Conservation (phyloP, 2,329 filamentous ascomycete genomes). For the Colletotrichum graminicola region DNA sequence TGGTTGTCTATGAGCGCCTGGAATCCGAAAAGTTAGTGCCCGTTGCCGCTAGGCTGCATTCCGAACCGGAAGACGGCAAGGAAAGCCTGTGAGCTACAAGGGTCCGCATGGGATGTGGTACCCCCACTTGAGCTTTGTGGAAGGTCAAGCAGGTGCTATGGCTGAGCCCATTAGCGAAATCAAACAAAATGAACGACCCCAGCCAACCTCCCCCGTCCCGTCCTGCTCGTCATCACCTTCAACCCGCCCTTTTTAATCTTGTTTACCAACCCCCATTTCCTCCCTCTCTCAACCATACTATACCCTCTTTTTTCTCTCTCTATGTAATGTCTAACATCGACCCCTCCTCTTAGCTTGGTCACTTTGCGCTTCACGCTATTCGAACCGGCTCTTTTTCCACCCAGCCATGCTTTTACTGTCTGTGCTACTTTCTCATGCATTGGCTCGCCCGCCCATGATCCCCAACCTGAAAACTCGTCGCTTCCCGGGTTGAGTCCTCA, state of each 20-base stretch:
- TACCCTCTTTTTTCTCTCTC: constrained; percentile 24
- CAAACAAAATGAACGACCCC: constrained; percentile 34
- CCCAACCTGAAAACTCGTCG: constrained; percentile 37
- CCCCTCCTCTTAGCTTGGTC: constrained; percentile 20
- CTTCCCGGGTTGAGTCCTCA: constrained; percentile 42
- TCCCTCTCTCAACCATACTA: constrained; percentile 8
- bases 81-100: constrained; percentile 23
- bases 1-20: constrained; percentile 14
- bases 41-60: constrained; percentile 37
- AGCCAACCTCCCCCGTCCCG: constrained; percentile 34
- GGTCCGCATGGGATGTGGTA: constrained; percentile 17
- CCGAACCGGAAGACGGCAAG: neutral
- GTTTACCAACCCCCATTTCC: constrained; percentile 30
- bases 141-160: neutral
- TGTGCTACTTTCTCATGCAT: constrained; percentile 45
- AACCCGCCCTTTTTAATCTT: constrained; percentile 8
- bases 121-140: constrained; percentile 36
- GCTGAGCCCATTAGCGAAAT: constrained; percentile 15
- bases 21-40: constrained; percentile 34
- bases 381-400: constrained; percentile 22
- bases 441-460: constrained; percentile 39
- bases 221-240: constrained; percentile 30
- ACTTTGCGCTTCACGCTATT: constrained; percentile 1
- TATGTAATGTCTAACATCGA: constrained; percentile 30
- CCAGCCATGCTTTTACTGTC: constrained; percentile 44